Conservation (phyloP, 169 alveolate species). For the Plasmodium adleri region DNA sequence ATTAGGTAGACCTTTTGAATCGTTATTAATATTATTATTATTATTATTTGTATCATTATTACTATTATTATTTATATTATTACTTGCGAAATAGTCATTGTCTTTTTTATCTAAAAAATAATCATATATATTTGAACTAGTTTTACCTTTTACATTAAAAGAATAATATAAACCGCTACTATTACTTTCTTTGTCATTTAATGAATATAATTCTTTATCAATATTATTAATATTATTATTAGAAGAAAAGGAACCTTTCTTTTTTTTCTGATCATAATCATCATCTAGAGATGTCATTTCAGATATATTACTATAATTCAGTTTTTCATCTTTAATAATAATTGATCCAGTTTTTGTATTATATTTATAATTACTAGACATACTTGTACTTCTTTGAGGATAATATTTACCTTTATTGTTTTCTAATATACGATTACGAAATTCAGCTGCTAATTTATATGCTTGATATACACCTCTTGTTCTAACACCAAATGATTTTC, state of each 20-base stretch:
- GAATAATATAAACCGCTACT: too few species aligned
- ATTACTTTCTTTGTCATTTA: constrained; percentile 18
- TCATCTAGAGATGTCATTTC: background rate
- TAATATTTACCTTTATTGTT: constrained; percentile 63
- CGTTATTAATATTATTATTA: background rate
- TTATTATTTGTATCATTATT: background rate
- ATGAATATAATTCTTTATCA: constrained; percentile 38
- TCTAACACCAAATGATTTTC: constrained; percentile 77
- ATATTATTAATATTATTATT: constrained; percentile 6
- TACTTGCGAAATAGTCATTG: background rate
- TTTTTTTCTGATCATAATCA: constrained; percentile 3
- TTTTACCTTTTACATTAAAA: constrained; percentile 1
- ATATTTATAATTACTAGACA: constrained; percentile 54
- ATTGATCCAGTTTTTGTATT: constrained; percentile 30
- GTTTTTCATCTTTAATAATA: constrained; percentile 44
- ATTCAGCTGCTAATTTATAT: constrained; percentile 76
- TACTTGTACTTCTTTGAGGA: constrained; percentile 53
- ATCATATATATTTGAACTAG: constrained; percentile 46
- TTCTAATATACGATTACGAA: constrained; percentile 73
- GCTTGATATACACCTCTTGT: constrained; percentile 78
- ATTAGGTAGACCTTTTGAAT: background rate
- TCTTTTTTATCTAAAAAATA: constrained; percentile 47
- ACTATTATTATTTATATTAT: constrained; percentile 6
- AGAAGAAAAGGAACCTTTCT: constrained; percentile 13
- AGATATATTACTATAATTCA: background rate